Evolutionary conservation across 1,139 yeast species (phyloP).

Genomic region (Casaregolazyma lundiana): DNA sequence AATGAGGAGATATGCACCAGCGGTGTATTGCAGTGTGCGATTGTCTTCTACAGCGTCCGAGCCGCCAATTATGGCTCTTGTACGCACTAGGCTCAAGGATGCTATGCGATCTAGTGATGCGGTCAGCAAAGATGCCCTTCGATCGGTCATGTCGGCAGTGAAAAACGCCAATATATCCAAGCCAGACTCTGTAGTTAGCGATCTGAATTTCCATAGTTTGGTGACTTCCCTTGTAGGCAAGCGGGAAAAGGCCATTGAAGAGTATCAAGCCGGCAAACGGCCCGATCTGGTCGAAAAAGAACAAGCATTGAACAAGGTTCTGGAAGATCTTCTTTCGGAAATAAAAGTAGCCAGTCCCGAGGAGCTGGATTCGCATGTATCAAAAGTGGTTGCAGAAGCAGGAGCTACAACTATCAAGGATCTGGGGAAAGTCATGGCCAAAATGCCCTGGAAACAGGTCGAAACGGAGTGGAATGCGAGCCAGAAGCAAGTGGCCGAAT

Average conservation of each 20-base stretch:
- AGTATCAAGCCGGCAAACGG: conserved; percentile 47
- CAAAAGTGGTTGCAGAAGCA: conserved; percentile 33
- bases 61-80: conserved; percentile 34
- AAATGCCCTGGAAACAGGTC: conserved; percentile 46
- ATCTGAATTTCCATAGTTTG: conserved; percentile 46
- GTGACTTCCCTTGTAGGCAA: conserved; percentile 49
- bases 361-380: conserved; percentile 44
- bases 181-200: conserved; percentile 42
- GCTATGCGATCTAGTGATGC: conserved; percentile 33
- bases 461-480: conserved; percentile 55
- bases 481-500: conserved; percentile 27
- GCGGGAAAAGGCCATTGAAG: conserved; percentile 50
- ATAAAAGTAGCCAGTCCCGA: conserved; percentile 51
- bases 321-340: conserved; percentile 39
- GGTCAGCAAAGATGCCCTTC: conserved; percentile 48
- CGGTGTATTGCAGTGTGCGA: background rate
- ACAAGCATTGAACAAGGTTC: conserved; percentile 43
- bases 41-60: conserved; percentile 14
- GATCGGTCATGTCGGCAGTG: conserved; percentile 52
- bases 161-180: conserved; percentile 58
- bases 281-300: conserved; percentile 57
- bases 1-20: background rate
- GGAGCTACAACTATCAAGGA: conserved; percentile 30
- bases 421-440: conserved; percentile 41
- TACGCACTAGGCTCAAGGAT: conserved; percentile 31